These are phyloP conservation scores for Beauveria sp. DNA, from an alignment of 2,329 filamentous ascomycete species.

Conservation along the genomic window DNA sequence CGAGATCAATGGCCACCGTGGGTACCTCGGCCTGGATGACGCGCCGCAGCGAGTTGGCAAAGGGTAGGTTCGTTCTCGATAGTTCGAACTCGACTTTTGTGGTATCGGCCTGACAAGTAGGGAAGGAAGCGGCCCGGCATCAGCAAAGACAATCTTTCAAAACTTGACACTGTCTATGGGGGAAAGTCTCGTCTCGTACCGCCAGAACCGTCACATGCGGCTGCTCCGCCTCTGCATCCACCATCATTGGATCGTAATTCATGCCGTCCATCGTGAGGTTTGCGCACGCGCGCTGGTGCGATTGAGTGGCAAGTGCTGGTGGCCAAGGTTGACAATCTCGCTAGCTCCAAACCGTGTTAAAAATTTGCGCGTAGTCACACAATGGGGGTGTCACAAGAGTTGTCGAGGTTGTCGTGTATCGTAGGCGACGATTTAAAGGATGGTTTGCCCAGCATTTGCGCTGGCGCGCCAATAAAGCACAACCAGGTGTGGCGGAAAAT, in stretches of 20 bases:
- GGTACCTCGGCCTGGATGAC: slow-evolving; percentile 90
- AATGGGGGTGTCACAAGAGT: background rate
- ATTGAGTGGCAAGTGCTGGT: background rate
- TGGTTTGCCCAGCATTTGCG: background rate
- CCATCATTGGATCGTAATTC: slow-evolving; percentile 55
- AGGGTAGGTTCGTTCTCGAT: slow-evolving; percentile 77
- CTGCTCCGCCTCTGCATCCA: slow-evolving; percentile 50
- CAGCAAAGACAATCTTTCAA: slow-evolving; percentile 5
- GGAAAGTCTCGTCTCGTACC: slow-evolving; percentile 30
- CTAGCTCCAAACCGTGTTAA: background rate
- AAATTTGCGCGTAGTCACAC: background rate
- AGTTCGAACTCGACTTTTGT: slow-evolving; percentile 88
- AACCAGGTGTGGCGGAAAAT: background rate
- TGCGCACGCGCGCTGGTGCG: slow-evolving; percentile 4
- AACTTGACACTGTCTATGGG: background rate
- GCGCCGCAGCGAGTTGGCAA: slow-evolving; percentile 88
- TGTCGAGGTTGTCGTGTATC: background rate
- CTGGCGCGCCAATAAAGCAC: background rate
- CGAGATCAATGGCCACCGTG: slow-evolving; percentile 88
- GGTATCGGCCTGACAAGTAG: slow-evolving; percentile 57
- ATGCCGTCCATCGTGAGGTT: slow-evolving; percentile 34
- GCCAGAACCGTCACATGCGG: slow-evolving; percentile 54
- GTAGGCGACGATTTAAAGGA: background rate
- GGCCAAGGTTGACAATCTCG: background rate
- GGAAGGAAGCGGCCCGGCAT: slow-evolving; percentile 1